Conservation (phyloP, 306 rosid species). For the Malus sylvestris region DNA sequence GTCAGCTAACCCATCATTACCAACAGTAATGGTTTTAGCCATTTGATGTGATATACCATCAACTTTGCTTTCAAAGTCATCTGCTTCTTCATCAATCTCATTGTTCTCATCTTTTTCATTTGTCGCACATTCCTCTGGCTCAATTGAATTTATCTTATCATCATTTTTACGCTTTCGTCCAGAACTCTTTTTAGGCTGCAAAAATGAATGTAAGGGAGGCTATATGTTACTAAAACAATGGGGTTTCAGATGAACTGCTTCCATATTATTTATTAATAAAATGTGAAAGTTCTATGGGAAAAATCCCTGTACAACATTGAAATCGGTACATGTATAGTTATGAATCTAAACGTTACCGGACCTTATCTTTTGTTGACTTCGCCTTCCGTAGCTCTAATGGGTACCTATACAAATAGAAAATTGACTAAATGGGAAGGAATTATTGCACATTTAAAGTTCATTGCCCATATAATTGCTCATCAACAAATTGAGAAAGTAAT, state of each 20-base stretch:
- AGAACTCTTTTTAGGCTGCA: conserved; percentile 53
- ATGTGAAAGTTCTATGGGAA: background rate
- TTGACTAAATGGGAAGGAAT: background rate
- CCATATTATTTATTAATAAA: background rate
- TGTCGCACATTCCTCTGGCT: conserved; percentile 27
- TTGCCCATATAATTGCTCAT: background rate
- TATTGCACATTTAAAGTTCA: background rate
- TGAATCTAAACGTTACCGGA: conserved; percentile 12
- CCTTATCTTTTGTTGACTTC: conserved; percentile 84
- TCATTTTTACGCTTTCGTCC: conserved; percentile 38
- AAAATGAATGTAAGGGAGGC: conserved; percentile 16
- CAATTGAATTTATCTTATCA: conserved; percentile 34
- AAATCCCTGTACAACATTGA: background rate
- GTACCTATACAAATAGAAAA: conserved; percentile 56
- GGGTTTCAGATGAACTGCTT: conserved; percentile 9
- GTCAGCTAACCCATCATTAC: conserved; percentile 31
- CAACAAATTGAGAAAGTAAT: background rate
- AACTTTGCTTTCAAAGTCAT: conserved; percentile 35
- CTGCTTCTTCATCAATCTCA: conserved; percentile 35
- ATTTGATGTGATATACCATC: conserved; percentile 57
- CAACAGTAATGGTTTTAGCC: conserved; percentile 40
- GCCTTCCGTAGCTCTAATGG: conserved; percentile 95
- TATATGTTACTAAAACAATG: conserved; percentile 12
- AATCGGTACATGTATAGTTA: background rate
- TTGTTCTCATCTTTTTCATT: conserved; percentile 45